Conservation (phyloP, 2,329 filamentous ascomycete genomes). For the Pseudocercospora fuligena region DNA sequence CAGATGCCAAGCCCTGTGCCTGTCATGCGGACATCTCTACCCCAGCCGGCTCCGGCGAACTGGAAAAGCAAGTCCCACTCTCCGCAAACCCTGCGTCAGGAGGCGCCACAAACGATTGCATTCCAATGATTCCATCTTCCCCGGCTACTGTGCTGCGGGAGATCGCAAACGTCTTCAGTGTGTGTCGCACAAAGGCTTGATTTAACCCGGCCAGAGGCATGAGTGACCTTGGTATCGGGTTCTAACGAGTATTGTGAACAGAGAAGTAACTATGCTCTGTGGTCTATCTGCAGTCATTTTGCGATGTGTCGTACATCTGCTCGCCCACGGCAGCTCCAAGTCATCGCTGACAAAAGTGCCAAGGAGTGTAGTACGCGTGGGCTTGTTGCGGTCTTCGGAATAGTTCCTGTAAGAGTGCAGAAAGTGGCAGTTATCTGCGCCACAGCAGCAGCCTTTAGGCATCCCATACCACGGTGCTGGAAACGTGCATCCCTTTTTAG, state of each 20-base stretch:
- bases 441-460: conserved; percentile 12
- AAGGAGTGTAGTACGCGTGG: no score
- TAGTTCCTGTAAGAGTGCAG: background rate
- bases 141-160: background rate
- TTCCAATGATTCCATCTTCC: background rate
- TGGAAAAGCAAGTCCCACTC: background rate
- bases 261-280: background rate
- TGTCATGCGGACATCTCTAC: background rate
- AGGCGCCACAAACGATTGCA: background rate
- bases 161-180: background rate
- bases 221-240: conserved; percentile 9
- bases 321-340: no score
- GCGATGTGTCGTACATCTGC: no score
- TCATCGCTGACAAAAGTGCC: no score
- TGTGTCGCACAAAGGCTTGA: conserved; percentile 6
- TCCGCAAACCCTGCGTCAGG: conserved; percentile 5
- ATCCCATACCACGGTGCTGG: conserved; percentile 12
- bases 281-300: background rate
- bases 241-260: background rate
- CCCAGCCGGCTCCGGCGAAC: background rate
- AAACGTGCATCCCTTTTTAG: conserved; percentile 10
- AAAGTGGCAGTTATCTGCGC: background rate
- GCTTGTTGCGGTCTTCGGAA: background rate
- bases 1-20: conserved; percentile 4
- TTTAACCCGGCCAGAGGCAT: background rate